Evolutionary conservation across 805 yeast species (phyloP), one percentile per base, ranked within the genome.

Genomic region (Saccharomycopsis oosterbeekiorum): DNA sequence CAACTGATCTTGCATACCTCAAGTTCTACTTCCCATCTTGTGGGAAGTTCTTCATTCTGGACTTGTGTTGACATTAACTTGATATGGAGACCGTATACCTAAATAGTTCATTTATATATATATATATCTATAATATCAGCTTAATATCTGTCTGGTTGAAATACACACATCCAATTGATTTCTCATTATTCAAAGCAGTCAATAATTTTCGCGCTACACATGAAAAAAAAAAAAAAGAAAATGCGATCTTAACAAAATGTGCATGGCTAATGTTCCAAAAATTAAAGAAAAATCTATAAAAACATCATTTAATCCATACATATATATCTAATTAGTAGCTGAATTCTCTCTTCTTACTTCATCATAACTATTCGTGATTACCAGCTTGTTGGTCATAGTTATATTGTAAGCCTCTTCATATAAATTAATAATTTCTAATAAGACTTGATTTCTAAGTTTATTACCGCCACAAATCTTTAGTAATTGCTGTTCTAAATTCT

Each of bases 1-100:
- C 1, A 21, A 19, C 5, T 15, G 24, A 15, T 15, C 10, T 39
- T 21, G 69, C 77, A 60, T 66, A 77, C 80, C 68, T 82, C 96
- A 39, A 88, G 77, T 68, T 88, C 96, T 39, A 88, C 82, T 67
- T 88, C 96, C 88, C 91, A 88, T 65, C 94, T 70, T 4, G 86
- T 79, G n/a, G 91, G 89, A 17, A 82, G 75, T 39, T 36, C 47
- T 39, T 63, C 64, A 24, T 37, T 43, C 15, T 43, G 59, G 24
- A 34, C 21, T 56, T 59, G 34, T 14, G 53, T 40, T 5, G 50
- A 24, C 53, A 47, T 47, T 6, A 29, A 6, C 6, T 29, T 29
- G 3, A 29, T 29, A 6, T 29, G 6, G 6, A 29, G 34, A 29
- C 6, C 6, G 34, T 29, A 29, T 29, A 29, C 6, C 34, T 29